Evolutionary conservation across 108 stramenopile species (phyloP), one percentile per base, ranked within the genome.

Genomic region (Skeletonema menzelii): DNA sequence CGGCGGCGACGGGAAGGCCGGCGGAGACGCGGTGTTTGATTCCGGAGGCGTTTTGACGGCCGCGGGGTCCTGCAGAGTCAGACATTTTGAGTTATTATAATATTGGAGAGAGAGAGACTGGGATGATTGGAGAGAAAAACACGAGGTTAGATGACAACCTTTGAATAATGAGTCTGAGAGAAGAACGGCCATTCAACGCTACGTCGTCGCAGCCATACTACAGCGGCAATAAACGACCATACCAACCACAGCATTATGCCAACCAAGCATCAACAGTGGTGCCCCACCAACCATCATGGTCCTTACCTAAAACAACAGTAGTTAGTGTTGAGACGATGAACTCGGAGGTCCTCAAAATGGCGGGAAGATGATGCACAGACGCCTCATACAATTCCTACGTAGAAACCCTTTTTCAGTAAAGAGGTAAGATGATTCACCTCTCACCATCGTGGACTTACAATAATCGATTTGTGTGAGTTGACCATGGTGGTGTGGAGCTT

Each of bases 21-120:
- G 98, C 96, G 42, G 98, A 94, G 73, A 98, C 97, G 49, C 87
- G 90, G 92, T 96, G 96, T 92, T 99, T 99, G 95, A 97, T 94
- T 77, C 98, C 99, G 56, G 96, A 88, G 76, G 97, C 94, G 61
- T 75, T 65, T 44, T 91, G 87, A 31, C 95, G 89, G 84, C 95
- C 95, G 77, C 95, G 87, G 57, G 75, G 75, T 85, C 79, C 92
- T 86, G 44, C 35, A 62, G 67, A 70, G 64, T 71, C 75, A 70
- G 77, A 72, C 4, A 59, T 84, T n/a, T n/a, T n/a, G n/a, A 27
- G 56, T 59, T 55, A 38, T 8, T 65, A 17, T 17, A 8, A 11
- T 59, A 13, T 27, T 17, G 13, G 56, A 62, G 8, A 27, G 57
- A 59, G 17, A 31, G 32, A 68, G 35, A 27, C 11, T 15, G 37